These are phyloP conservation scores for Schizosaccharomyces versatilis DNA, from an alignment of 1,139 yeast genomes.

Conservation along the genomic window DNA sequence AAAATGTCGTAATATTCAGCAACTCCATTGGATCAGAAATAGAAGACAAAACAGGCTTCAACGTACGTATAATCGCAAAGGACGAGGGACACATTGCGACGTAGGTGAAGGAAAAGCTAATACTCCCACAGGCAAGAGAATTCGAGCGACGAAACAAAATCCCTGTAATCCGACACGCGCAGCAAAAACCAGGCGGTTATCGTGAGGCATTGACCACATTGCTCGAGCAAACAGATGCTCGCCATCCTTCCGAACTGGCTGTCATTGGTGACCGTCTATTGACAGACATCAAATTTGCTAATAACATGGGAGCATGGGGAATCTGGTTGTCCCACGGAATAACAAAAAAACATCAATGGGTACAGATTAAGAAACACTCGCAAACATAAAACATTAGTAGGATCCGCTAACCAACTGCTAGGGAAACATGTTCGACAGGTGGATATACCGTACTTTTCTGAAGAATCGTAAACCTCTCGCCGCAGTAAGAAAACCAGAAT, in stretches of 20 bases:
- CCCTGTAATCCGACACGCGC: not conserved
- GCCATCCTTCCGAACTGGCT: not conserved
- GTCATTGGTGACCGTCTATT: slow-evolving; percentile 93
- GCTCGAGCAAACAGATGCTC: not conserved
- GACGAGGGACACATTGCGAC: too few relatives aligned
- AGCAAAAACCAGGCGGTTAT: not conserved
- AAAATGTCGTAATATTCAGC: not conserved
- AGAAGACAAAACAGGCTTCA: not conserved
- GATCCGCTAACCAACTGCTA: not conserved
- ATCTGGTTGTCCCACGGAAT: not conserved
- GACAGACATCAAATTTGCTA: slow-evolving; percentile 83
- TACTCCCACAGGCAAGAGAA: not conserved
- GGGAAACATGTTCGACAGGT: not conserved
- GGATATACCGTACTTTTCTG: not conserved
- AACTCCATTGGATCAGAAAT: not conserved
- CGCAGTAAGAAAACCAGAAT: too few relatives aligned
- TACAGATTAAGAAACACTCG: not conserved
- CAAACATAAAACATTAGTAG: not conserved
- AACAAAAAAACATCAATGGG: not conserved
- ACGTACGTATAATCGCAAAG: too few relatives aligned
- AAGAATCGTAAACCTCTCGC: too few relatives aligned
- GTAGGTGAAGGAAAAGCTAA: too few relatives aligned
- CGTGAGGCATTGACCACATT: not conserved
- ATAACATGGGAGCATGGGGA: not conserved
- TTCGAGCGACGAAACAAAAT: not conserved